Base-by-base conservation (phyloP, 495 filamentous ascomycete species). In the Parmelia sp. region DNA sequence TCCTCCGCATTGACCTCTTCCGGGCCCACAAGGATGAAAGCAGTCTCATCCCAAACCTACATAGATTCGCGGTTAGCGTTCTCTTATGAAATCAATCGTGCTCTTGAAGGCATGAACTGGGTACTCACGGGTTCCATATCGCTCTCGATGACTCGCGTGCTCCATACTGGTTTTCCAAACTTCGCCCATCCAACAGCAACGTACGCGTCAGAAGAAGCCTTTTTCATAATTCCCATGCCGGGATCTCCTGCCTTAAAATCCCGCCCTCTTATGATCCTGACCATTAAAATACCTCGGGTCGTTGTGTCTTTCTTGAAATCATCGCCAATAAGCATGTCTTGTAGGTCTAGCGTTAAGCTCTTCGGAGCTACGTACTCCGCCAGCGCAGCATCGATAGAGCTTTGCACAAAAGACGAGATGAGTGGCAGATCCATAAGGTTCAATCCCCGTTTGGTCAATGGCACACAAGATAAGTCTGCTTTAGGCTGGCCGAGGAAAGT, bases 401-500 rank as follows among this genome's bases (percentile, higher is more conserved):
- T 85, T 71, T 90, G 87, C 10, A 90, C 86, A 62, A 90, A 90
- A 14, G 83, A 84, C 4, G 84, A 87, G 64, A 90, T 85, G 4
- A 90, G 72, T 0, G 88, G 88, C 4, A 90, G 73, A 69, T 90
- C 82, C 79, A 90, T 89, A 33, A 90, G 75, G 69, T 90, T 89
- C 27, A 87, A 77, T 35, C 80, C 83, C 57, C 83, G 80, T 69
- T 86, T 86, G 27, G 81, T 83, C 36, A 90, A 76, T 7, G 88
- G 88, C 17, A 84, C 78, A 66, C 88, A 90, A 0, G 84, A 83
- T 4, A 91, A 71, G 61, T 86, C 82, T n/a, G 85, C 87, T 68
- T 83, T 82, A 0, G 88, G 88, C 71, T 90, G 88, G n/a, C 87
- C 87, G n/a, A 90, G 82, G 66, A 90, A 84, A 1, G 86, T 89